Base-by-base conservation (phyloP, 495 filamentous ascomycete genomes). In the Cenococcum geophilum region DNA sequence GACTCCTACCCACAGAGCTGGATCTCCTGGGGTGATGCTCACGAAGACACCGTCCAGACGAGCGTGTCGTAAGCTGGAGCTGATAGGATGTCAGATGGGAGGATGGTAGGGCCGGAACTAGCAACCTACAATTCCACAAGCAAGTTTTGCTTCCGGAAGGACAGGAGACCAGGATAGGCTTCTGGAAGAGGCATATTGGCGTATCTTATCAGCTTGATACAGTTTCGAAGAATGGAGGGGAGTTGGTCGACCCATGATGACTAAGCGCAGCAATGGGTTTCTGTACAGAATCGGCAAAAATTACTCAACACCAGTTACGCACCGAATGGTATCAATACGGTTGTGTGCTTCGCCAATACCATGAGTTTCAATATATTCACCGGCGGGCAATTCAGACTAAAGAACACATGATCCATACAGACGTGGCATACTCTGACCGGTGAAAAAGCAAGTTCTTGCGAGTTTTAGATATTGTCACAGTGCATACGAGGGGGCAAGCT, bases 21-120 rank as follows among this genome's bases (percentile, higher is more conserved):
- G 84, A 68, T 93, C 86, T 25, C 87, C 87, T 0, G 89, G 87
- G n/a, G 85, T 85, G 52, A 95, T 80, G 71, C 79, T 90, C 74
- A 96, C 80, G 72, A 92, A 97, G 47, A 96, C 80, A 49, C 92
- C 92, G 55, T 86, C 81, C 20, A 91, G 91, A 72, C 87, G 86
- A 36, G 85, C 84, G 72, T 87, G 80, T 73, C 87, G 91, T 58
- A 97, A 77, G 58, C 88, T 88, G 56, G 89, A 82, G 72, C 92
- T 96, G 73, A 45, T 4, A 14, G 49, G 21, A 2, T 2, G 21
- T 53, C 27, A 53, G 49, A 53, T 16, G 21, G 21, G 21, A 16
- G 4, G 21, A 53, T 34, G 49, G 3, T 4, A 16, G 49, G 49
- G 14, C 22, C 14, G 21, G 27, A 21, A 50, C 6, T 10, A 18